A percentile compares a stretch with the other conserved stretches of the same genome.
phyloP scores from a whole-genome alignment of 2,329 filamentous ascomycete species.

The Lecanicillium sp. region DNA sequence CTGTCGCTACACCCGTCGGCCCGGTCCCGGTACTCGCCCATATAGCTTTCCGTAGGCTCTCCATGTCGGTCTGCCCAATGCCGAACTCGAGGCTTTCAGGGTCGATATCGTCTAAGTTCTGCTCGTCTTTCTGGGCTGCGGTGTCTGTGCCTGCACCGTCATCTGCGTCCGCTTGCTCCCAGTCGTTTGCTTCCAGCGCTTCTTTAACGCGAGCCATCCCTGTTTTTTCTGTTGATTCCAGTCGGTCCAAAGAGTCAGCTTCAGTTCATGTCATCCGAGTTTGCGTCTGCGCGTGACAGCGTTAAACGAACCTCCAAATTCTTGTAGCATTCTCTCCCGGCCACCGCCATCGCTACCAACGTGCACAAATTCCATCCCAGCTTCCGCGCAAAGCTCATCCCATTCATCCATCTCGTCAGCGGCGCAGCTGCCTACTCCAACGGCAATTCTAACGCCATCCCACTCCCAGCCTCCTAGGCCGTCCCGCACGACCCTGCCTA shows the following conservation, averaged over 20 bases:
- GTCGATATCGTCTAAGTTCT: conserved; percentile 28
- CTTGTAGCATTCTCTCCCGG: conserved; percentile 32
- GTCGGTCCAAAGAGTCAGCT: too few species aligned
- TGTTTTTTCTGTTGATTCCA: conserved; percentile 38
- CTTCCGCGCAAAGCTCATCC: conserved; percentile 52
- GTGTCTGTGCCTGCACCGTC: conserved; percentile 21
- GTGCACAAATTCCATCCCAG: conserved; percentile 57
- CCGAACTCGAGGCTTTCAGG: conserved; percentile 43
- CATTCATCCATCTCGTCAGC: conserved; percentile 43
- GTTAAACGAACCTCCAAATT: conserved; percentile 46
- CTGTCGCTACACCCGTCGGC: conserved; percentile 12
- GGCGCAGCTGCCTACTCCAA: conserved; percentile 42
- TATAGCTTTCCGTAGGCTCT: conserved; percentile 43
- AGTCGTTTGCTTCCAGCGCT: conserved; percentile 59
- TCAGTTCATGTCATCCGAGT: too few species aligned
- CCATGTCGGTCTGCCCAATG: conserved; percentile 45
- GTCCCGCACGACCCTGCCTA: conserved; percentile 47
- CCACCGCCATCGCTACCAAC: conserved; percentile 20
- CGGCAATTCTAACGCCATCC: conserved; percentile 56
- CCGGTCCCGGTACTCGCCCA: conserved; percentile 30
- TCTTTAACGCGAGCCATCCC: conserved; percentile 53
- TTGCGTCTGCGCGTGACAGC: too few species aligned
- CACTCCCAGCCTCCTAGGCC: conserved; percentile 54
- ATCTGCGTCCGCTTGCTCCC: conserved; percentile 34
- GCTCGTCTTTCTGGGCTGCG: conserved; percentile 14